Conservation (phyloP, 768 basidiomycete genomes). For the Crepidotus variabilis region DNA sequence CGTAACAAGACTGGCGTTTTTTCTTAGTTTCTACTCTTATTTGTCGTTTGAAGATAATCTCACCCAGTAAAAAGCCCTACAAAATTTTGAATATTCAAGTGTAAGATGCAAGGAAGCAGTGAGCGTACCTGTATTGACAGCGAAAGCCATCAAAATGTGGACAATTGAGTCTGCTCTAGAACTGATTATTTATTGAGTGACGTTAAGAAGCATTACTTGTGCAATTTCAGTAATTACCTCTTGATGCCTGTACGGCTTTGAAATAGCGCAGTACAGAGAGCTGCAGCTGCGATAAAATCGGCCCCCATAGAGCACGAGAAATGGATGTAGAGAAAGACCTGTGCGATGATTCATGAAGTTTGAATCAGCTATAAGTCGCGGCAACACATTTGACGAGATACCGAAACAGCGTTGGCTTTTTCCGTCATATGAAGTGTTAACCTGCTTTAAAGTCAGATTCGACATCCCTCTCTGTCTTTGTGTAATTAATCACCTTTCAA, state of each 20-base stretch:
- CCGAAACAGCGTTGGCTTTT: background rate
- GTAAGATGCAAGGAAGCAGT: background rate
- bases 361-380: no score
- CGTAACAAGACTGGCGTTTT: constrained; percentile 16
- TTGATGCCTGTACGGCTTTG: constrained; percentile 21
- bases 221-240: no score
- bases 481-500: background rate
- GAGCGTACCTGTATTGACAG: constrained; percentile 17
- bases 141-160: constrained; percentile 19
- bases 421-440: background rate
- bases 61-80: constrained; percentile 19
- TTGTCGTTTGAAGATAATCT: background rate
- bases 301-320: constrained; percentile 17
- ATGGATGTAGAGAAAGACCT: constrained; percentile 15
- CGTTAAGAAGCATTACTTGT: no score
- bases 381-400: background rate
- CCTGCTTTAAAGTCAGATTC: background rate
- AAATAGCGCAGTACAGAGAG: constrained; percentile 18
- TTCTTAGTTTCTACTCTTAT: background rate
- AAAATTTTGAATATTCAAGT: background rate
- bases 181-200: background rate
- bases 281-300: constrained; percentile 17
- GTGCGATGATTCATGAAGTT: no score
- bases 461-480: background rate
- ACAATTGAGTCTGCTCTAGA: constrained; percentile 18